Percentiles rank a stretch among this genome's conserved stretches.
Conservation (phyloP, 352 stramenopile species). For the Globisporangium takayamanum region DNA sequence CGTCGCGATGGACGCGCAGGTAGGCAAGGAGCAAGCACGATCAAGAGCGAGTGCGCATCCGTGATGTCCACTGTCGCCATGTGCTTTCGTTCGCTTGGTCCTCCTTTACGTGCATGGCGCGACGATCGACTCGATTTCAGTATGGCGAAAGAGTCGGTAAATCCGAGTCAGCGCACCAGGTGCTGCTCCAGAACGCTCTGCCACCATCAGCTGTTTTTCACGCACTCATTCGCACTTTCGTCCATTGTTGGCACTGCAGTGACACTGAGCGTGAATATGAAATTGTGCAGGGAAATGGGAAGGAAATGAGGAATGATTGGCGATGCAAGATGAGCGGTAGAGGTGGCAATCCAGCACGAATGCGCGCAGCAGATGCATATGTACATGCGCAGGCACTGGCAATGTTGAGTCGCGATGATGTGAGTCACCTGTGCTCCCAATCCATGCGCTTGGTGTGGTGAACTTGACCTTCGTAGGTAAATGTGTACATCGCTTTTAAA, state of each 20-base stretch:
- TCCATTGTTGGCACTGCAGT: neutral
- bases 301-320: no score
- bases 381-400: no score
- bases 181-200: constrained; percentile 2
- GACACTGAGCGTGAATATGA: no score
- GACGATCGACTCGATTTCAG: constrained; percentile 6
- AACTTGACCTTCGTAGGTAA: neutral
- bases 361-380: no score
- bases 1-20: neutral
- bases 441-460: neutral
- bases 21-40: neutral
- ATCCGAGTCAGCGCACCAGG: constrained; percentile 10
- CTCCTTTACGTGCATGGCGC: neutral
- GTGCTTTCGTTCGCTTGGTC: neutral
- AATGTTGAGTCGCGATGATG: no score
- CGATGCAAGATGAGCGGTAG: no score
- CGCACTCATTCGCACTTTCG: neutral
- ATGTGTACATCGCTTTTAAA: neutral
- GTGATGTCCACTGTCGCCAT: neutral
- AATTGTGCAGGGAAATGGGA: no score
- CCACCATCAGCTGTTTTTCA: constrained; percentile 13
- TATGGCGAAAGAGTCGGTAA: constrained; percentile 14
- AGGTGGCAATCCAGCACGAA: no score
- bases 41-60: neutral
- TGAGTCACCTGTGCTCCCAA: no score